Evolutionary conservation across 345 rosid species (phyloP), one percentile per base, ranked within the genome.

Genomic region (Linum trigynum): DNA sequence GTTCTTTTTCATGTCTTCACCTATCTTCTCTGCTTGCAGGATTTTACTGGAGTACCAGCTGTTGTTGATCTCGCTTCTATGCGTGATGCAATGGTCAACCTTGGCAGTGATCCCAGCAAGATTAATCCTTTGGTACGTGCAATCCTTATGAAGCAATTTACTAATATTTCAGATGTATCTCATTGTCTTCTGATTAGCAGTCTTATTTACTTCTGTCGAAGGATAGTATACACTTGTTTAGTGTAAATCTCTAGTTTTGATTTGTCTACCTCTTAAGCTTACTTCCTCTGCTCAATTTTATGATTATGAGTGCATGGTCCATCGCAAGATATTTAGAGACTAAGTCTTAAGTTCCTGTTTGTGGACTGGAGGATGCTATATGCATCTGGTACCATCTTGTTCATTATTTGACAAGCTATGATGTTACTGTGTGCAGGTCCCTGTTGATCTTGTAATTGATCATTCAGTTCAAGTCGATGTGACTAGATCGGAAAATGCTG

Each of bases 391-490:
- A 23, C 32, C 32, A 23, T 23, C 32, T 23, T 23, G 53, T 48
- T 7, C 11, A 48, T 48, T 15, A 48, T 48, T 48, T 48, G 12
- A 48, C 53, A 9, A 9, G 15, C 11, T 48, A 48, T 48, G 14
- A 48, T 15, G 14, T 15, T 48, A 48, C 53, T 2, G 14, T 48
- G 53, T 48, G 38, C 82, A 92, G 95, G 95, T 95, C 76, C 98
- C 99, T 5, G 97, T 91, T 17, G 97, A 91, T 83, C 94, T 95
- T 16, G 97, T 95, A 10, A 86, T 91, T 78, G 99, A 95, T 66
- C 99, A 95, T 81, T 95, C 99, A 0, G 97, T 95, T 74, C 99
- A 95, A 75, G 99, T 95, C 71, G 99, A 95, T 74, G 99, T 95
- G 63, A 74, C 97, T 55, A 76, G 96, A 76, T 85, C 97, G 11